Evolutionary conservation across 2,329 filamentous ascomycete genomes (phyloP).

Genomic region (Ophiostoma sp.): DNA sequence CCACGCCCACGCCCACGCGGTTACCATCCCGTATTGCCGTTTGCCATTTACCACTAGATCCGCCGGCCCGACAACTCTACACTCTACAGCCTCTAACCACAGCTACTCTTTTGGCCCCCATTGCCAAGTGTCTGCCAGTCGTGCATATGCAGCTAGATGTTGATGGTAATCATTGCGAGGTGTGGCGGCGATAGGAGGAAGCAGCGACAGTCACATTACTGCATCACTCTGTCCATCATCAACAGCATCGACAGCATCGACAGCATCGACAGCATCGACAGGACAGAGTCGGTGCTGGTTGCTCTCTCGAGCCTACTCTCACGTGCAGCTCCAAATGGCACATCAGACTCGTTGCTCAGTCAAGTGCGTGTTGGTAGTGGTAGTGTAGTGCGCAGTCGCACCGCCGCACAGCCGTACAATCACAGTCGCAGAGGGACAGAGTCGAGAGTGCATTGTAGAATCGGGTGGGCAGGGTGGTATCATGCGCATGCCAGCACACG

Average conservation of each 20-base stretch:
- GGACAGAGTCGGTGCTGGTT: neutral
- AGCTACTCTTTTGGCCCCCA: no score
- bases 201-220: neutral
- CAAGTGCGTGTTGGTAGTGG: no score
- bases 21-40: neutral
- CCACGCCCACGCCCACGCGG: no score
- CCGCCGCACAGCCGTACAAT: neutral
- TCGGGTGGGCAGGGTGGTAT: neutral
- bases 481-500: conserved; percentile 10
- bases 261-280: neutral
- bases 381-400: no score
- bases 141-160: conserved; percentile 10
- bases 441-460: neutral
- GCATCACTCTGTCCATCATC: conserved; percentile 3
- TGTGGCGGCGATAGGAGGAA: no score
- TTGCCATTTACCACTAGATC: neutral
- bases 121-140: neutral
- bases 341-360: neutral
- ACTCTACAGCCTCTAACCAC: no score
- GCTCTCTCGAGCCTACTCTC: no score
- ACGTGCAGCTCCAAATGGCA: neutral
- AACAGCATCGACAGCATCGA: neutral
- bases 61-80: no score
- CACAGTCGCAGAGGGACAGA: neutral
- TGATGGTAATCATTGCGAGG: no score